Conservation (phyloP, 2,329 filamentous ascomycete genomes). For the Fusarium coffeatum region DNA sequence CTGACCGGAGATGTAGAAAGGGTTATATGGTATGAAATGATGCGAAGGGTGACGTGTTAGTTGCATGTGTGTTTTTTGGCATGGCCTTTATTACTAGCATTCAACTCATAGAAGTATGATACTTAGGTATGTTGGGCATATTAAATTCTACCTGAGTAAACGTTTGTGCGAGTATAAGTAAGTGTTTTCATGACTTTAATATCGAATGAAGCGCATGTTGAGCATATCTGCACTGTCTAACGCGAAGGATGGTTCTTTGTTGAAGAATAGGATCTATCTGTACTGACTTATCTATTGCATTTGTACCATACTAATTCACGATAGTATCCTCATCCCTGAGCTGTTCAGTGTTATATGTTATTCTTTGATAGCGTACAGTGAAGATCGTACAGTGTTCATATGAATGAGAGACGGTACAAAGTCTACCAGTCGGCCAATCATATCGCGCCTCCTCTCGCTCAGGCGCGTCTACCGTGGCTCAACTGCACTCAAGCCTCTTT, state of each 20-base stretch:
- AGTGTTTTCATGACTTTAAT: background rate
- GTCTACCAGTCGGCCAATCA: constrained; percentile 44
- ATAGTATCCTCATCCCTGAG: background rate
- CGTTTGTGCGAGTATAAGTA: background rate
- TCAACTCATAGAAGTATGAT: constrained; percentile 14
- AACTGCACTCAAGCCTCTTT: constrained; percentile 36
- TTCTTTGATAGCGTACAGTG: background rate
- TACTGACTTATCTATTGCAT: background rate
- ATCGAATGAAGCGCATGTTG: background rate
- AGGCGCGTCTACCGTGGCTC: constrained; percentile 48
- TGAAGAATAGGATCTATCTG: background rate
- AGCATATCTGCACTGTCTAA: background rate
- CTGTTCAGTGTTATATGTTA: background rate
- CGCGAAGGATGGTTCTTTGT: background rate
- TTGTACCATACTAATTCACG: background rate
- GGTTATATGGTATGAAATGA: constrained; percentile 4
- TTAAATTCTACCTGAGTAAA: background rate
- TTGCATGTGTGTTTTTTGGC: constrained; percentile 5
- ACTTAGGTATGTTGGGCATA: background rate
- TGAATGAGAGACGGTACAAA: background rate
- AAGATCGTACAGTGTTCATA: constrained; percentile 11
- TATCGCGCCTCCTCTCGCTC: constrained; percentile 20
- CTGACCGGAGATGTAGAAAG: background rate
- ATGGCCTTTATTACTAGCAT: constrained; percentile 9
- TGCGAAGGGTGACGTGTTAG: constrained; percentile 3